A percentile compares a stretch with the other conserved stretches of the same genome.
Evolutionary conservation across 768 basidiomycete genomes (phyloP).

Genomic region (Brasilioporus rufonigricans): DNA sequence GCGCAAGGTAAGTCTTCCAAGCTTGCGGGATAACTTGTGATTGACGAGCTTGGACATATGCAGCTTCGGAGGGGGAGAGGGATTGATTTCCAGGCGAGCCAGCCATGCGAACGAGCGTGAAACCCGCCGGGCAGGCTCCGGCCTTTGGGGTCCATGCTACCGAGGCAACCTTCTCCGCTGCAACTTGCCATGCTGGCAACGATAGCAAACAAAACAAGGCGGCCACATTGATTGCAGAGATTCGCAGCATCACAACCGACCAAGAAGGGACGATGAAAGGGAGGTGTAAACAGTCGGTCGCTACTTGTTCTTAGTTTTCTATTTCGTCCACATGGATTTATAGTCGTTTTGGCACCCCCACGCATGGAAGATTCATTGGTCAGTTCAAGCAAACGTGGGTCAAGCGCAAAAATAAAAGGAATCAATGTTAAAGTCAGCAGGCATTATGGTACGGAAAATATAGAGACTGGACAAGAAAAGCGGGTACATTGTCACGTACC

Average conservation of each 20-base stretch:
- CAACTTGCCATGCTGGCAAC: constrained; percentile 5
- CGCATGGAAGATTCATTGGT: background rate
- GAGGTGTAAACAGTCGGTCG: too few species aligned
- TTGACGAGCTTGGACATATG: constrained; percentile 35
- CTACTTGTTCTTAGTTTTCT: too few species aligned
- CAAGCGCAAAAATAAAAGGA: background rate
- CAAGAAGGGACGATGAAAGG: too few species aligned
- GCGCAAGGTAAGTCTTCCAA: constrained; percentile 40
- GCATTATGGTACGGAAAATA: too few species aligned
- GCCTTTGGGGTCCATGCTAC: constrained; percentile 22
- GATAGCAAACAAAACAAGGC: constrained; percentile 12
- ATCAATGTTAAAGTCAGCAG: background rate
- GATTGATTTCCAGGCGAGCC: constrained; percentile 27
- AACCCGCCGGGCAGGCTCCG: constrained; percentile 18
- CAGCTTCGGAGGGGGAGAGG: constrained; percentile 34
- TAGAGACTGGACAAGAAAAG: too few species aligned
- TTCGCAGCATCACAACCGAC: too few species aligned
- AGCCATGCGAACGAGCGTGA: constrained; percentile 29
- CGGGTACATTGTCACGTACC: background rate
- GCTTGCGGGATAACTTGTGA: constrained; percentile 36
- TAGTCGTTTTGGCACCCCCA: background rate
- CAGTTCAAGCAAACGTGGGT: background rate
- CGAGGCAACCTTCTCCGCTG: constrained; percentile 23
- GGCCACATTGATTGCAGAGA: background rate
- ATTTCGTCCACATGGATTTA: background rate